Conservation (phyloP, 345 rosid species). For the Aegle marmelos region DNA sequence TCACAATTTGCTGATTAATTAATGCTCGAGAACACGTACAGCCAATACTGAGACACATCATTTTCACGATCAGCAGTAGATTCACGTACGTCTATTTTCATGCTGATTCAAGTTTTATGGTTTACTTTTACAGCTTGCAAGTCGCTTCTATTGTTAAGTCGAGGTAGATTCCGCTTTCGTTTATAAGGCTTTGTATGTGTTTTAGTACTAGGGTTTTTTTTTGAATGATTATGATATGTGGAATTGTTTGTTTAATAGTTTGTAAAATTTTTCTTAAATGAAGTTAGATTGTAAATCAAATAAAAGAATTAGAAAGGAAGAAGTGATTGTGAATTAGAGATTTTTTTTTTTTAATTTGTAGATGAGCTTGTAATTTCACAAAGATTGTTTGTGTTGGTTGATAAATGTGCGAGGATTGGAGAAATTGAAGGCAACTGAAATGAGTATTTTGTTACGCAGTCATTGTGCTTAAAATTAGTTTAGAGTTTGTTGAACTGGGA, state of each 20-base stretch:
- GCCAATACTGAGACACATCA: neutral
- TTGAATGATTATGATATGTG: neutral
- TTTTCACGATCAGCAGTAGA: conserved; percentile 40
- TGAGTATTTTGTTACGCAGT: conserved; percentile 12
- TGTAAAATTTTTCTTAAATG: conserved; percentile 14
- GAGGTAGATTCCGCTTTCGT: neutral
- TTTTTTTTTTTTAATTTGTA: conserved; percentile 11
- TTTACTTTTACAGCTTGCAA: conserved; percentile 11
- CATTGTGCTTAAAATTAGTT: conserved; percentile 3
- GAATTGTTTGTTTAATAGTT: neutral
- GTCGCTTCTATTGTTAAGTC: neutral
- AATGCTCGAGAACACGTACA: conserved; percentile 9
- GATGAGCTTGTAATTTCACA: conserved; percentile 21
- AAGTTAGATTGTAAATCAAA: conserved; percentile 34
- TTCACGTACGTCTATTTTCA: conserved; percentile 20
- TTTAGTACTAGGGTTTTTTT: conserved; percentile 7
- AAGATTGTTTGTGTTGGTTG: neutral
- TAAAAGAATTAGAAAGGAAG: conserved; percentile 28
- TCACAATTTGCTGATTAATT: conserved; percentile 16
- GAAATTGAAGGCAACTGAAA: conserved; percentile 20
- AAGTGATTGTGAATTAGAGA: conserved; percentile 16
- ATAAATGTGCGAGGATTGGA: neutral
- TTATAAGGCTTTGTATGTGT: neutral
- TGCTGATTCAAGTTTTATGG: conserved; percentile 35
- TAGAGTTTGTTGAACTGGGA: conserved; percentile 1